Evolutionary conservation across 768 basidiomycete species (phyloP).

Genomic region (Floccularia luteovirens): DNA sequence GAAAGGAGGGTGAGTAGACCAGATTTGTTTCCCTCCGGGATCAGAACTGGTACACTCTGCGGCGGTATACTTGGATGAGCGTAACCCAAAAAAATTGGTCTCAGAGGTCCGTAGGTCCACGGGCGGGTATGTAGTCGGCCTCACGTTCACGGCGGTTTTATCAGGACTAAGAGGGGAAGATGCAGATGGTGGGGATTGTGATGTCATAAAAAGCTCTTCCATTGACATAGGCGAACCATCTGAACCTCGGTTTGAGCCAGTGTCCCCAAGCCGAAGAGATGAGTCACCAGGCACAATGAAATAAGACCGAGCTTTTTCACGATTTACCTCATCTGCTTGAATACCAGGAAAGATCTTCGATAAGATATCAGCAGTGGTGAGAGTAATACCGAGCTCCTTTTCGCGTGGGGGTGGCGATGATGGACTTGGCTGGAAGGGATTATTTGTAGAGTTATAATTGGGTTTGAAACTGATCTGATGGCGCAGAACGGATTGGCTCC

Average conservation of each 20-base stretch:
- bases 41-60: slow-evolving; percentile 33
- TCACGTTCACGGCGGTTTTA: slow-evolving; percentile 13
- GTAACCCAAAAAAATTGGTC: slow-evolving; percentile 58
- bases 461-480: slow-evolving; percentile 43
- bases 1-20: slow-evolving; percentile 73
- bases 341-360: slow-evolving; percentile 13
- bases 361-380: slow-evolving; percentile 45
- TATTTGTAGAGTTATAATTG: slow-evolving; percentile 24
- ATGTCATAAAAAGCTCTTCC: slow-evolving; percentile 59
- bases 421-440: slow-evolving; percentile 2
- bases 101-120: too few relatives aligned
- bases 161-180: background rate
- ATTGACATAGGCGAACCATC: slow-evolving; percentile 37
- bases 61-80: slow-evolving; percentile 33
- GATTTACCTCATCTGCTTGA: slow-evolving; percentile 4
- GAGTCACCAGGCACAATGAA: slow-evolving; percentile 64
- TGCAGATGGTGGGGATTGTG: slow-evolving; percentile 18
- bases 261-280: slow-evolving; percentile 71
- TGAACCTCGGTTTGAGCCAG: slow-evolving; percentile 37
- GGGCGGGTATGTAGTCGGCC: too few relatives aligned
- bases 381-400: slow-evolving; percentile 65
- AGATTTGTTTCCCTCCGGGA: slow-evolving; percentile 37
- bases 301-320: slow-evolving; percentile 30
- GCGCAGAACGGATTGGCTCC: slow-evolving; percentile 66
- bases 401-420: slow-evolving; percentile 31